Base-by-base conservation (phyloP, 306 rosid genomes). In the Ceratonia siliqua region DNA sequence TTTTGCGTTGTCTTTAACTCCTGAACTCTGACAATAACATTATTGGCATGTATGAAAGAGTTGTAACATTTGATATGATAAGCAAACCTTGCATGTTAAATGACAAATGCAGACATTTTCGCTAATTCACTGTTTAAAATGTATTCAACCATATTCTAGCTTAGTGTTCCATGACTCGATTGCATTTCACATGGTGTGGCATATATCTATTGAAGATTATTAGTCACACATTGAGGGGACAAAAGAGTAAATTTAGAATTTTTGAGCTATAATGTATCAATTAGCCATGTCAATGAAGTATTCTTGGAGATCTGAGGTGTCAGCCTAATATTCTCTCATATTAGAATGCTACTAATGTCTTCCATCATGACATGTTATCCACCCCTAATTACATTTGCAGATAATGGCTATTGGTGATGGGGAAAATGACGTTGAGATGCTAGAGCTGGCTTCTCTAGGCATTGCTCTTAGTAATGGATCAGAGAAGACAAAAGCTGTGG, bases 321-420 rank as follows among this genome's bases (percentile, higher is more conserved):
- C 52, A 27, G 24, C 39, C 6, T 25, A 42, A 45, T 30, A 5
- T 50, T 75, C 32, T 36, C 52, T 65, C 33, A 9, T 38, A 21
- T 36, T 46, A 32, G 48, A 52, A 64, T 53, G 71, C 18, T 8
- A 62, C 54, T 14, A 3, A 61, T 46, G 53, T 25, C 32, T 35
- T 66, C 15, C 35, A 38, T 48, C 53, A 48, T 52, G 12, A 48
- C 53, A 68, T 43, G n/a, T 59, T 72, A 53, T 46, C 57, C 6
- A 14, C 14, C 14, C 72, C 28, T 35, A 62, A 42, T 59, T 22
- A 41, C 61, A 18, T 67, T 30, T 55, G 32, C 67, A 94, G 98
- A 85, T 94, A 70, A 91, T 94, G 98, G 98, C 97, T 63, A 88
- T 94, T 76, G 98, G 98, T 59, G 97, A 94, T 57, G 98, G 96